Evolutionary conservation across 345 rosid genomes (phyloP).

Genomic region (Rhodamnia argentea): DNA sequence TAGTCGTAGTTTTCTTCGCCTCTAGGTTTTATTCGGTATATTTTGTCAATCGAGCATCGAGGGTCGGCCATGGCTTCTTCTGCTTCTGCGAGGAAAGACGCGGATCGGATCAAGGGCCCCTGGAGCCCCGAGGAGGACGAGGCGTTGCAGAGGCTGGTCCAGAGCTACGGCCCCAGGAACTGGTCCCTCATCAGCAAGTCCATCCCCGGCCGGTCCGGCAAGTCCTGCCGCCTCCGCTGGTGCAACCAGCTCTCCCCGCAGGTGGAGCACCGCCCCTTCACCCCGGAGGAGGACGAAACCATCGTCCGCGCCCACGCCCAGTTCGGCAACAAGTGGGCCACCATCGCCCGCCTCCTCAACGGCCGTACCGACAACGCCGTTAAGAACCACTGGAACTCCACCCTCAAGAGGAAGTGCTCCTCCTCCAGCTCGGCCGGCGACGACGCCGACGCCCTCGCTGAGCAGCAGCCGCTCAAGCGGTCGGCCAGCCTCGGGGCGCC

Average conservation of each 20-base stretch:
- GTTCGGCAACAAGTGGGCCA: conserved; percentile 83
- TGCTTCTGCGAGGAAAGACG: conserved; percentile 19
- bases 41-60: background rate
- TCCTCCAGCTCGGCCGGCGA: conserved; percentile 17
- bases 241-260: conserved; percentile 81
- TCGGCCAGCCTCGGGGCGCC: conserved; percentile 44
- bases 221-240: conserved; percentile 77
- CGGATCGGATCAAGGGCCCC: conserved; percentile 79
- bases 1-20: background rate
- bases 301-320: conserved; percentile 59
- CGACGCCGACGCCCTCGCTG: conserved; percentile 4
- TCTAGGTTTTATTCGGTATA: background rate
- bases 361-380: conserved; percentile 81
- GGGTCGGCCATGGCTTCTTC: background rate
- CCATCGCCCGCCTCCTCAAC: conserved; percentile 62
- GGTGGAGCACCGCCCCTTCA: conserved; percentile 71
- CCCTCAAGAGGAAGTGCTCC: conserved; percentile 61
- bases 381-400: conserved; percentile 82
- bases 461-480: conserved; percentile 45
- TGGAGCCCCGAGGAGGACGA: conserved; percentile 86
- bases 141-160: conserved; percentile 48
- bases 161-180: conserved; percentile 56
- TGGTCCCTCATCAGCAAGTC: conserved; percentile 78
- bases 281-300: conserved; percentile 50
- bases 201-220: conserved; percentile 78